Evolutionary conservation across 2,329 filamentous ascomycete species (phyloP), one percentile per base, ranked within the genome.

Genomic region (Cyphellophora europaea): DNA sequence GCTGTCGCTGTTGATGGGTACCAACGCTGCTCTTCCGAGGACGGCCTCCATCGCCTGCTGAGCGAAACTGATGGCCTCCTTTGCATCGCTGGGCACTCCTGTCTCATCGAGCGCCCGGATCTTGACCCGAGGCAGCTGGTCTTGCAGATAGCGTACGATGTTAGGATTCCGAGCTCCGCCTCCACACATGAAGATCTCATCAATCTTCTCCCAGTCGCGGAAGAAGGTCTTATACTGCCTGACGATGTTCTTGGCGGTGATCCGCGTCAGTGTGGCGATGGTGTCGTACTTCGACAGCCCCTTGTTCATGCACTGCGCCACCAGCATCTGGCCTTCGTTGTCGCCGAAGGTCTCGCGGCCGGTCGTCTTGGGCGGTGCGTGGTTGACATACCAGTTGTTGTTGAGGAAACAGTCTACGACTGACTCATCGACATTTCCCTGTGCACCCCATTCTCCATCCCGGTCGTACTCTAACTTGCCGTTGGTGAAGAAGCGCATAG

Each of bases 181-280:
- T 8, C 74, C 73, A 49, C 72, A 76, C 65, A 78, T 71, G 57
- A 71, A 77, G 23, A 78, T 62, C 54, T 78, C 72, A 3, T 59
- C 63, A 36, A 74, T 61, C 17, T 54, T 53, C 13, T 35, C n/a
- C 21, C 21, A 25, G 16, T 19, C 32, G 4, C 67, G 64, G 29
- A 66, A 63, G 39, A 72, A 73, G 18, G 66, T 64, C 6, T 53
- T 53, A 42, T 65, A 67, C 31, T 66, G 59, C n/a, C 58, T 53
- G 11, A 76, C 65, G 19, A 77, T 75, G 13, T 71, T 66, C 49
- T 76, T 66, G 0, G 73, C 66, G 0, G 72, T 77, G 46, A 77
- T 68, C 15, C 72, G 62, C 5, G 74, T 78, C 25, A 76, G 61
- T 0, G 72, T 75, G 0, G 74, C 72, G 6, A 77, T 65, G 4